Percentiles rank a stretch among this genome's conserved stretches.
phyloP scores from a whole-genome alignment of 768 basidiomycete genomes.

The Trametes meyenii region DNA sequence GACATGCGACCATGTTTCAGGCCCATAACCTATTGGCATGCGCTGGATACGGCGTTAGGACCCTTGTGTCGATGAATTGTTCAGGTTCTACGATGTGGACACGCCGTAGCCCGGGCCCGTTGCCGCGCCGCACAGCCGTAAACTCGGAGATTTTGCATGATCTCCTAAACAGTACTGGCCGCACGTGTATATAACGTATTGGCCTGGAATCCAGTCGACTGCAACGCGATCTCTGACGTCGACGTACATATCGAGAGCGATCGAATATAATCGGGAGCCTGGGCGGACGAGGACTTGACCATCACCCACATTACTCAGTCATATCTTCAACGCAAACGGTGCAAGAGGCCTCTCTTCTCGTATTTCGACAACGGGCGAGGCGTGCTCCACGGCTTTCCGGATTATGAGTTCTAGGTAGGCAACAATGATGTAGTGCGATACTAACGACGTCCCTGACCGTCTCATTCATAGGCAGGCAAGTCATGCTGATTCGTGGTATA shows the following conservation, averaged over 20 bases:
- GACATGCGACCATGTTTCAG: conserved; percentile 51
- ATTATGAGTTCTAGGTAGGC: too few species aligned
- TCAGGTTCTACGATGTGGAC: neutral
- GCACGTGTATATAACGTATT: conserved; percentile 10
- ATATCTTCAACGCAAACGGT: too few species aligned
- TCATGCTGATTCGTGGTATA: conserved; percentile 94
- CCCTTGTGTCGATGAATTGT: neutral
- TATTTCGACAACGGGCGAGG: too few species aligned
- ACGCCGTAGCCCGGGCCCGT: neutral
- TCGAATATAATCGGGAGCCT: neutral
- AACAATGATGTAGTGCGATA: neutral
- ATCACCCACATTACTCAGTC: too few species aligned
- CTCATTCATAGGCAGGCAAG: conserved; percentile 55
- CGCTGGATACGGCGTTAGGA: neutral
- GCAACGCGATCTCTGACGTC: conserved; percentile 7
- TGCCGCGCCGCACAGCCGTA: neutral
- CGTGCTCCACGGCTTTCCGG: too few species aligned
- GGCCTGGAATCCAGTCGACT: neutral
- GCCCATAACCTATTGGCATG: conserved; percentile 19
- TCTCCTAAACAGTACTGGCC: neutral
- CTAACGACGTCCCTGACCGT: neutral
- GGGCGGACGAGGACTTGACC: too few species aligned
- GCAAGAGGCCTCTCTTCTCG: too few species aligned
- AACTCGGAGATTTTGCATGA: neutral
- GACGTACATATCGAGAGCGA: conserved; percentile 1